Evolutionary conservation across 75 land plant genomes (phyloP).

Genomic region (Cunninghamia lanceolata): DNA sequence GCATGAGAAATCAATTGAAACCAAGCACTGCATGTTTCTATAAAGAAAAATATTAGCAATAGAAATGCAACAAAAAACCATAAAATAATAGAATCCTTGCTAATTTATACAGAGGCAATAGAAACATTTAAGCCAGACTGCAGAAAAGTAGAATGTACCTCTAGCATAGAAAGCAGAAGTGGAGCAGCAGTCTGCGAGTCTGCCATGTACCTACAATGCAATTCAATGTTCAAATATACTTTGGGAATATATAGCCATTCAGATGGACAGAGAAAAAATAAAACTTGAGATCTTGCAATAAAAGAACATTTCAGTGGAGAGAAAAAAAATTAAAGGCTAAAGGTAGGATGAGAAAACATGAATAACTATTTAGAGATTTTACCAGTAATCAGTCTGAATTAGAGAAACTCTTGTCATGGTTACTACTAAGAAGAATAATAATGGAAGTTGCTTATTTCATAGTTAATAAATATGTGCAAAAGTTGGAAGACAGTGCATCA

Average conservation of each 20-base stretch:
- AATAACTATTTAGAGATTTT: neutral
- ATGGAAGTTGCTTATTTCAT: neutral
- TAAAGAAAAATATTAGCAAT: conserved; percentile 5
- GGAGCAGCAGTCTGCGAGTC: conserved; percentile 89
- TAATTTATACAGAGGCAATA: neutral
- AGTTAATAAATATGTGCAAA: neutral
- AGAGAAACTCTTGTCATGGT: neutral
- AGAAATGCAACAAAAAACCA: conserved; percentile 1
- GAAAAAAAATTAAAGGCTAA: neutral
- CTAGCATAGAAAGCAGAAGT: conserved; percentile 86
- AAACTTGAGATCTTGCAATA: neutral
- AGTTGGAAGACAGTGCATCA: neutral
- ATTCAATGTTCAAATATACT: neutral
- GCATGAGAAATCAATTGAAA: neutral
- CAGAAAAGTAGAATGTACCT: conserved; percentile 50
- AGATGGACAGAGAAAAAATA: neutral
- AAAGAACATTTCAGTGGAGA: neutral
- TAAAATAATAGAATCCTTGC: neutral
- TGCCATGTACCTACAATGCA: conserved; percentile 80
- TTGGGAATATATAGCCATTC: neutral
- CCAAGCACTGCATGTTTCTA: neutral
- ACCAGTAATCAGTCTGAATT: neutral
- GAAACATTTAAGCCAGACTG: neutral
- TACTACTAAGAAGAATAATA: neutral
- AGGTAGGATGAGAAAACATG: neutral